Conservation (phyloP, 495 filamentous ascomycete species). For the Podospora anserina region DNA sequence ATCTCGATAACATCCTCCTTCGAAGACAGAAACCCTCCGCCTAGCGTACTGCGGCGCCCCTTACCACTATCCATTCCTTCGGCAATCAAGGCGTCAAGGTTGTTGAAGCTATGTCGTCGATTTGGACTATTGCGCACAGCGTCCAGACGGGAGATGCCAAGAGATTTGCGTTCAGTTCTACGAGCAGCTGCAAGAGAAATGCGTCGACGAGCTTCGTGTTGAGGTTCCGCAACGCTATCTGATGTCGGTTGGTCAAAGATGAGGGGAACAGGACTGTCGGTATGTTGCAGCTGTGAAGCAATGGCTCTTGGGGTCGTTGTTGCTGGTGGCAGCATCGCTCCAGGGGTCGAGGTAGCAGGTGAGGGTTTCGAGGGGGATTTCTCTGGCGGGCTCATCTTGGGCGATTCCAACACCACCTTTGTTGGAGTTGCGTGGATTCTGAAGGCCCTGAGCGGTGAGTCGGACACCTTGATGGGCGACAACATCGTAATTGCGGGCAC, state of each 20-base stretch:
- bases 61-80: conserved; percentile 8
- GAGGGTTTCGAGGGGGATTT: conserved; percentile 26
- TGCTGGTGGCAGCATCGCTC: neutral
- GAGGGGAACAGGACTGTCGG: conserved; percentile 22
- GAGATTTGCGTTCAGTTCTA: conserved; percentile 28
- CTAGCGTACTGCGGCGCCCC: conserved; percentile 25
- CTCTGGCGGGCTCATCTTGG: conserved; percentile 19
- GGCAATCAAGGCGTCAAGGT: neutral
- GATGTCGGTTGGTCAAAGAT: conserved; percentile 33
- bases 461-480: conserved; percentile 28
- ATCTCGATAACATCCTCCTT: conserved; percentile 24
- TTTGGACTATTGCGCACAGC: conserved; percentile 14
- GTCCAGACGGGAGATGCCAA: conserved; percentile 22
- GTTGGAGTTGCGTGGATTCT: conserved; percentile 27
- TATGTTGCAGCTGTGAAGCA: neutral
- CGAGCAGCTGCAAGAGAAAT: conserved; percentile 29
- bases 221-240: conserved; percentile 17
- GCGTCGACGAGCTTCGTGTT: conserved; percentile 30
- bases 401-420: conserved; percentile 30
- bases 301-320: neutral
- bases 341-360: neutral
- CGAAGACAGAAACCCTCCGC: conserved; percentile 10
- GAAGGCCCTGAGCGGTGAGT: conserved; percentile 28
- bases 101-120: conserved; percentile 33
- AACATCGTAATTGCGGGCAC: conserved; percentile 8